A percentile compares a stretch with the other conserved stretches of the same genome.
These are phyloP conservation scores for Neonectria hederae DNA, from an alignment of 2,329 filamentous ascomycete species.

Conservation along the genomic window DNA sequence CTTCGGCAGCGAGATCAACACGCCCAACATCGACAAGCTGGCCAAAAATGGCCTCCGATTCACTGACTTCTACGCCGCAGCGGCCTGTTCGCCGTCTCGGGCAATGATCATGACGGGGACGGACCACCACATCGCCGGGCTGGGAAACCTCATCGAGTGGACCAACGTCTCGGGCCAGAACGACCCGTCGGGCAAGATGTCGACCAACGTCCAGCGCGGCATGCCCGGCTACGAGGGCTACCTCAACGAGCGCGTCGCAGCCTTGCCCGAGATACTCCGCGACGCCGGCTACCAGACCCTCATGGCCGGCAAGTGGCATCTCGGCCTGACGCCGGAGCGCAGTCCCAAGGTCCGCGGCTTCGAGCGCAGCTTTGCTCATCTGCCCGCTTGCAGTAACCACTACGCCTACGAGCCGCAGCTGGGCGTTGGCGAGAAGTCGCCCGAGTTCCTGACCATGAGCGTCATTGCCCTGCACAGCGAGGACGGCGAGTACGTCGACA, in stretches of 20 bases:
- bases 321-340: constrained; percentile 28
- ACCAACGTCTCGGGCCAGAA: constrained; percentile 25
- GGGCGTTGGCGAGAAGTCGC: constrained; percentile 15
- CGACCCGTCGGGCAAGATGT: constrained; percentile 26
- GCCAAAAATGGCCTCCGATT: constrained; percentile 63
- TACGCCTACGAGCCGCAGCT: constrained; percentile 43
- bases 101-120: constrained; percentile 74
- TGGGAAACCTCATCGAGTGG: constrained; percentile 58
- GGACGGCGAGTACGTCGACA: constrained; percentile 27
- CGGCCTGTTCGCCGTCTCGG: constrained; percentile 69
- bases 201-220: constrained; percentile 33
- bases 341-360: constrained; percentile 56
- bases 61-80: constrained; percentile 70
- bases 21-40: constrained; percentile 66
- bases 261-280: constrained; percentile 63
- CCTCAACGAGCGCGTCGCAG: constrained; percentile 62
- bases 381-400: constrained; percentile 68
- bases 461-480: constrained; percentile 32
- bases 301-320: constrained; percentile 60
- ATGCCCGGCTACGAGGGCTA: constrained; percentile 57
- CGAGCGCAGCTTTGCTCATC: constrained; percentile 65
- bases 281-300: constrained; percentile 66
- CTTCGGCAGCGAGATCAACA: constrained; percentile 69
- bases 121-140: constrained; percentile 27
- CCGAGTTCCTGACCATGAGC: constrained; percentile 31